phyloP scores from a whole-genome alignment of 768 basidiomycete genomes.

The Suillus subaureus region DNA sequence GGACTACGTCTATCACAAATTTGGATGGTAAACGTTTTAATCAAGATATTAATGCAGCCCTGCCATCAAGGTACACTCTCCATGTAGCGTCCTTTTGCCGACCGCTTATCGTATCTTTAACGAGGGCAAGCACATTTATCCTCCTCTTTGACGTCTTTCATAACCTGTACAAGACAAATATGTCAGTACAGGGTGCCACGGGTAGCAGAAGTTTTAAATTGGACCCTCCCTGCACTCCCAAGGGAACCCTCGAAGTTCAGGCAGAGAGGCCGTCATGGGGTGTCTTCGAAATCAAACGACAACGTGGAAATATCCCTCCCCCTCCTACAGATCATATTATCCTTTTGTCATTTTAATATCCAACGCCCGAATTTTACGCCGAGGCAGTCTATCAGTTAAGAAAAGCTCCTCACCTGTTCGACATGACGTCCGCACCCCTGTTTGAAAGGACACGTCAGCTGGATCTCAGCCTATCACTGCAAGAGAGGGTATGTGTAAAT shows the following conservation, averaged over 20 bases:
- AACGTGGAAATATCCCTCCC: conserved; percentile 23
- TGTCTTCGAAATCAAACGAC: conserved; percentile 39
- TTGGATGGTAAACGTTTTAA: not conserved
- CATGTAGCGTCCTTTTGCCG: conserved; percentile 14
- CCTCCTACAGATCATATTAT: not conserved
- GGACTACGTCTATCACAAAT: conserved; percentile 11
- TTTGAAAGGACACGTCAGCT: conserved; percentile 11
- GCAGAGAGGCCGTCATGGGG: conserved; percentile 30
- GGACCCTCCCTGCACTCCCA: conserved; percentile 22
- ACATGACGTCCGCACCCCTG: conserved; percentile 76
- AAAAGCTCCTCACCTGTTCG: conserved; percentile 51
- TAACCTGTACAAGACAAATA: conserved; percentile 40
- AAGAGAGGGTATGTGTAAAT: conserved; percentile 8
- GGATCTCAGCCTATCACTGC: conserved; percentile 10
- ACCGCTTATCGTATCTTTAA: conserved; percentile 22
- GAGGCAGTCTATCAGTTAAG: conserved; percentile 13
- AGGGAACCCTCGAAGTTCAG: conserved; percentile 20
- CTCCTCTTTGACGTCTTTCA: conserved; percentile 51
- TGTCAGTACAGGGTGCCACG: conserved; percentile 29
- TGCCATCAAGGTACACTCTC: conserved; percentile 13
- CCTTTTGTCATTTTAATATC: conserved; percentile 7
- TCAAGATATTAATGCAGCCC: not conserved
- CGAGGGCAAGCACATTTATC: conserved; percentile 48
- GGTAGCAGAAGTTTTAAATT: conserved; percentile 29
- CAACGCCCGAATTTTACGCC: conserved; percentile 20